A percentile compares a stretch with the other conserved stretches of the same genome.
phyloP scores from a whole-genome alignment of 2,329 filamentous ascomycete genomes.

The Amesomyces nigricolor region DNA sequence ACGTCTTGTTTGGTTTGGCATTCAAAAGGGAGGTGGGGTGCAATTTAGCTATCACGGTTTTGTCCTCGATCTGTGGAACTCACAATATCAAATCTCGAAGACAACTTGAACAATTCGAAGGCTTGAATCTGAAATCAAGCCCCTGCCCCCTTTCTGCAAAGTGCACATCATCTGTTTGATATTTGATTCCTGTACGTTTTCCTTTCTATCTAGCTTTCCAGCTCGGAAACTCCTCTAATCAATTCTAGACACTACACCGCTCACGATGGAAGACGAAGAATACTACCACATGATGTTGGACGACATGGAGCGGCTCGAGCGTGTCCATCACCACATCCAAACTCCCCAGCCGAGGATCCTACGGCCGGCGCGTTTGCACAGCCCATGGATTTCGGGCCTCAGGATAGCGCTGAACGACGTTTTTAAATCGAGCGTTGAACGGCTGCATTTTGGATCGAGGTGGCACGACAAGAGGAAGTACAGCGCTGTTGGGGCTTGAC shows the following conservation, averaged over 20 bases:
- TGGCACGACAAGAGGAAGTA: not conserved
- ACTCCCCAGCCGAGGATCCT: not conserved
- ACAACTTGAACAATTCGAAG: too few relatives aligned
- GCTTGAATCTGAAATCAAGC: too few relatives aligned
- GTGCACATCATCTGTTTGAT: too few relatives aligned
- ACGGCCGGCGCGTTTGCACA: not conserved
- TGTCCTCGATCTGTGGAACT: too few relatives aligned
- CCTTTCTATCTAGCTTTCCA: too few relatives aligned
- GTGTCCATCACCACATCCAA: conserved; percentile 19
- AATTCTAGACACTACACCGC: not conserved
- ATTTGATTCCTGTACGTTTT: too few relatives aligned
- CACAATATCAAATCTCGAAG: too few relatives aligned
- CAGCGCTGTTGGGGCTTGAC: not conserved
- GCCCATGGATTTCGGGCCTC: not conserved
- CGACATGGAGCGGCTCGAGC: conserved; percentile 20
- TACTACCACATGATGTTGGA: conserved; percentile 23
- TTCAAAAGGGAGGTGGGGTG: too few relatives aligned
- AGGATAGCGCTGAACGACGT: not conserved
- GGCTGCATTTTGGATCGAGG: not conserved
- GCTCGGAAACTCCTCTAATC: not conserved
- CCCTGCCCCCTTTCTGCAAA: too few relatives aligned
- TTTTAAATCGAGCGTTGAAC: not conserved
- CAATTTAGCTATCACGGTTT: too few relatives aligned
- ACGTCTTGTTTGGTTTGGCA: not conserved
- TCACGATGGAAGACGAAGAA: conserved; percentile 22